Conservation (phyloP, 2,329 filamentous ascomycete genomes). For the Penicillium sp. region DNA sequence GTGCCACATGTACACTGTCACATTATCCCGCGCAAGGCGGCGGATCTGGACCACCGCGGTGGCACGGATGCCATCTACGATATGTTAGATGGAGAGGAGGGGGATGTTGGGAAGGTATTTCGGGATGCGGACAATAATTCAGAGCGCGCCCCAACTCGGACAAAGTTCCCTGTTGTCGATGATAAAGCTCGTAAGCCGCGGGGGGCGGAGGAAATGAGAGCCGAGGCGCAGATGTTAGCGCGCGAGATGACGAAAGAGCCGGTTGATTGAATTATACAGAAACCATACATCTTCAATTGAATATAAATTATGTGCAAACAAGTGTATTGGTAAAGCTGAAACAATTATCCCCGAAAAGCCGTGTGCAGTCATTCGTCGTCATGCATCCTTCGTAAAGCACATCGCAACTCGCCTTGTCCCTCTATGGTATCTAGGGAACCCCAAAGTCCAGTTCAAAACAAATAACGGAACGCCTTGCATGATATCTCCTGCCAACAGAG, state of each 20-base stretch:
- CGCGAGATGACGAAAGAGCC: conserved; percentile 42
- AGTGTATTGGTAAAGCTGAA: conserved; percentile 9
- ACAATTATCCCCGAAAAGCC: conserved; percentile 6
- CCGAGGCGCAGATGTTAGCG: conserved; percentile 71
- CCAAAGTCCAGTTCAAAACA: conserved; percentile 2
- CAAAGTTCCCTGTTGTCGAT: conserved; percentile 72
- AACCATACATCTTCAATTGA: not conserved
- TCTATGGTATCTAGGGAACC: conserved; percentile 24
- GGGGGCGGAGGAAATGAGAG: conserved; percentile 74
- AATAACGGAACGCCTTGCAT: conserved; percentile 18
- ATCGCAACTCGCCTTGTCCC: conserved; percentile 6
- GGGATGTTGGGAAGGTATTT: conserved; percentile 75
- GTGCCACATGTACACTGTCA: conserved; percentile 94
- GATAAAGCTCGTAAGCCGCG: conserved; percentile 71
- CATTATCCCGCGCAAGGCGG: conserved; percentile 73
- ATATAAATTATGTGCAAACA: conserved; percentile 1
- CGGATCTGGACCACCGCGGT: conserved; percentile 61
- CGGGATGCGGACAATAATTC: conserved; percentile 53
- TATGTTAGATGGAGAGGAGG: conserved; percentile 80
- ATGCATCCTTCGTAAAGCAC: conserved; percentile 18
- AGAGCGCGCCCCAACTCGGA: conserved; percentile 53
- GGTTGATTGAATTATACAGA: conserved; percentile 29
- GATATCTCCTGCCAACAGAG: not conserved
- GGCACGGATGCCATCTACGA: conserved; percentile 79
- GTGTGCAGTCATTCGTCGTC: conserved; percentile 19